Conservation (phyloP, 768 basidiomycete species). For the Hemileccinum rubropunctum region DNA sequence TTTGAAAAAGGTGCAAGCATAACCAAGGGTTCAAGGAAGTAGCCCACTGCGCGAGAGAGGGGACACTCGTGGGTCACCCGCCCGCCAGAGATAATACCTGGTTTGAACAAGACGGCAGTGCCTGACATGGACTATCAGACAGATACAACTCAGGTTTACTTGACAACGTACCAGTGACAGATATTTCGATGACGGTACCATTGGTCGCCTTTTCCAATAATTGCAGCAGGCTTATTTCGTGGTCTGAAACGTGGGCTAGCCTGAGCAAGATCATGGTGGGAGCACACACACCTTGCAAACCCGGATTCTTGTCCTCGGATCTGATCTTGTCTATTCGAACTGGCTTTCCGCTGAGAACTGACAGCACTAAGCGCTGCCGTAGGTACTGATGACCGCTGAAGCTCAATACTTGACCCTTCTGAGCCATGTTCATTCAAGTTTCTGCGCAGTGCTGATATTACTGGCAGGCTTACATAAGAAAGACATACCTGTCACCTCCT, state of each 20-base stretch:
- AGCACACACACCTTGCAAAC: constrained; percentile 69
- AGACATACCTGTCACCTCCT: not conserved
- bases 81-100: constrained; percentile 89
- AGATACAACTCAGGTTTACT: not conserved
- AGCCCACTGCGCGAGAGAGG: constrained; percentile 84
- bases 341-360: constrained; percentile 82
- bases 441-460: not conserved
- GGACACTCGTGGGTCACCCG: constrained; percentile 83
- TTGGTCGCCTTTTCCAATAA: constrained; percentile 90
- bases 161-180: constrained; percentile 72
- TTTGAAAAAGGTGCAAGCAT: constrained; percentile 94
- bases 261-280: not conserved
- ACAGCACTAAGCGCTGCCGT: constrained; percentile 82
- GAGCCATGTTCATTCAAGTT: constrained; percentile 33
- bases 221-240: constrained; percentile 86
- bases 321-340: constrained; percentile 87
- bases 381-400: constrained; percentile 84
- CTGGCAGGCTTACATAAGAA: constrained; percentile 26
- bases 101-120: constrained; percentile 88
- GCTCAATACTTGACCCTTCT: constrained; percentile 42
- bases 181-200: constrained; percentile 93
- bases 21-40: constrained; percentile 88
- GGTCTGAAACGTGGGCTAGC: constrained; percentile 51
- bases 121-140: constrained; percentile 43
- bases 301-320: constrained; percentile 90